A percentile compares a stretch with the other conserved stretches of the same genome.
Evolutionary conservation across 192 early-diverging fungal genomes (phyloP).

Genomic region (Umbelopsis sp.): DNA sequence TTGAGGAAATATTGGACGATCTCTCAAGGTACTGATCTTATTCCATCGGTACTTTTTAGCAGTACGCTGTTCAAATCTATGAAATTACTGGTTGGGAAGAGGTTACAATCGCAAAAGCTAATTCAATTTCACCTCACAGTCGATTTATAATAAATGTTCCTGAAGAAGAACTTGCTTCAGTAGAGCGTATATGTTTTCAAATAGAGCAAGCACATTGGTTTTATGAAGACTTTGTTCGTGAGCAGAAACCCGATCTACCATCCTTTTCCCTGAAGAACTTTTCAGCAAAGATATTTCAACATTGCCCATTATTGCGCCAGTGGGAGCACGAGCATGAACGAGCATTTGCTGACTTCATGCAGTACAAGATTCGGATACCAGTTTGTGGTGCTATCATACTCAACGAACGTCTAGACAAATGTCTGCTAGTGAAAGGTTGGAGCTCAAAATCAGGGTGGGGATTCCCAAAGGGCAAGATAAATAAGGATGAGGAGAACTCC

Average conservation of each 20-base stretch:
- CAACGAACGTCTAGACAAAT: slow-evolving; percentile 79
- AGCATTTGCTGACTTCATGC: slow-evolving; percentile 90
- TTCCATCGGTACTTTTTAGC: background rate
- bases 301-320: slow-evolving; percentile 87
- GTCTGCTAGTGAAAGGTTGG: slow-evolving; percentile 94
- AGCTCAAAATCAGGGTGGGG: slow-evolving; percentile 89
- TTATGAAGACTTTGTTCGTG: slow-evolving; percentile 97
- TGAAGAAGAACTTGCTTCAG: slow-evolving; percentile 88
- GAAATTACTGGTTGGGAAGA: background rate
- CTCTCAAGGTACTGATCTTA: slow-evolving; percentile 65
- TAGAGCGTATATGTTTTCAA: slow-evolving; percentile 97
- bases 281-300: slow-evolving; percentile 80
- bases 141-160: slow-evolving; percentile 99
- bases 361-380: slow-evolving; percentile 95
- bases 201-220: slow-evolving; percentile 99
- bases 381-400: slow-evolving; percentile 97
- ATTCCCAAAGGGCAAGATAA: slow-evolving; percentile 99
- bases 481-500: slow-evolving; percentile 89
- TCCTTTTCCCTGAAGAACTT: slow-evolving; percentile 86
- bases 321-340: slow-evolving; percentile 87
- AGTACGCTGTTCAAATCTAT: too few relatives aligned
- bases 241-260: slow-evolving; percentile 77
- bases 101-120: background rate
- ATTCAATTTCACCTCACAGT: slow-evolving; percentile 31
- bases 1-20: slow-evolving; percentile 88